Evolutionary conservation across 208 protist species (phyloP).

Genomic region (Leishmania tarentolae): DNA sequence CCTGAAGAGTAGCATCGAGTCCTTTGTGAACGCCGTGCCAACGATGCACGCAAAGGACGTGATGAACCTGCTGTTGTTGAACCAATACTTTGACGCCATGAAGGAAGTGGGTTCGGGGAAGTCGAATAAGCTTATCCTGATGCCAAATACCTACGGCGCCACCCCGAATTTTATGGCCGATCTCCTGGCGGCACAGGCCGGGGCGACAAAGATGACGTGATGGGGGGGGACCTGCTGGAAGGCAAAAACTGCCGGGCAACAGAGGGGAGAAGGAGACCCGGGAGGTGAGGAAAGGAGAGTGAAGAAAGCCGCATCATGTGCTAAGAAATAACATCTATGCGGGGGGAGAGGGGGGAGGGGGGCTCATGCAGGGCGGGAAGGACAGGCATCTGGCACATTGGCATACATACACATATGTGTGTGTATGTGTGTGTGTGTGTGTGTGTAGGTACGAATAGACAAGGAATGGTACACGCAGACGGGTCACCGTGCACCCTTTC

Average conservation of each 20-base stretch:
- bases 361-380: background rate
- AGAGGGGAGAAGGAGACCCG: background rate
- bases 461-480: background rate
- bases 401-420: too few relatives aligned
- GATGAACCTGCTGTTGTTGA: constrained; percentile 77
- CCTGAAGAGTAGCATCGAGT: constrained; percentile 68
- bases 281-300: background rate
- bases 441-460: background rate
- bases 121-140: constrained; percentile 52
- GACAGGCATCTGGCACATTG: background rate
- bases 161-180: constrained; percentile 25
- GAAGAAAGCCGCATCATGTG: background rate
- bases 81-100: constrained; percentile 86
- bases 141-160: constrained; percentile 32
- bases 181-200: constrained; percentile 43
- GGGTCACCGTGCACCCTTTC: background rate
- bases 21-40: constrained; percentile 51
- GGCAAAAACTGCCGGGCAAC: background rate
- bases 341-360: background rate
- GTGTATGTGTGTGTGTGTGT: too few relatives aligned
- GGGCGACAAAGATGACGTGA: constrained; percentile 34
- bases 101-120: constrained; percentile 61
- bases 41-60: constrained; percentile 55
- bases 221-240: background rate
- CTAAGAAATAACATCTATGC: background rate